These are phyloP conservation scores for Exutisphaerella laricina DNA, from an alignment of 2,329 filamentous ascomycete species.

Conservation along the genomic window DNA sequence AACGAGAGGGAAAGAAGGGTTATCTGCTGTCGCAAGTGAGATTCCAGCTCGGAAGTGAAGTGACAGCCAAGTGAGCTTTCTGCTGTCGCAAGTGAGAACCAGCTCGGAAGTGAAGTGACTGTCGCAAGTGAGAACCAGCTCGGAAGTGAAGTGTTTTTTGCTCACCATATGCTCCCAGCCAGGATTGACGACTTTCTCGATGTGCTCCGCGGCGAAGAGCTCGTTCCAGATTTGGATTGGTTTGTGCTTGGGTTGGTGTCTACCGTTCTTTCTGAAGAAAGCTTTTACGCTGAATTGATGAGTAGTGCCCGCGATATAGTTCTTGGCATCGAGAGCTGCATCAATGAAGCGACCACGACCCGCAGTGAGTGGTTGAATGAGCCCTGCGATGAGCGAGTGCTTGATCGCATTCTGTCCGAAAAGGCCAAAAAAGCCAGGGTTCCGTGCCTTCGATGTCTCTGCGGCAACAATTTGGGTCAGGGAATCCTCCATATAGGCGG, in stretches of 20 bases:
- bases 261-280: conserved; percentile 21
- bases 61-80: too few relatives aligned
- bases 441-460: too few relatives aligned
- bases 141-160: too few relatives aligned
- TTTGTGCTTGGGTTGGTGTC: conserved; percentile 8
- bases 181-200: background rate
- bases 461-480: background rate
- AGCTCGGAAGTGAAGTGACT: too few relatives aligned
- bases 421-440: background rate
- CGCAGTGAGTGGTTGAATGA: conserved; percentile 9
- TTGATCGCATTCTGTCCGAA: background rate
- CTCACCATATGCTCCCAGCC: background rate
- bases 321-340: conserved; percentile 2
- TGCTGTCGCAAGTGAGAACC: too few relatives aligned
- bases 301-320: conserved; percentile 6
- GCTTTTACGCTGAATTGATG: conserved; percentile 15
- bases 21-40: too few relatives aligned
- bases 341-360: conserved; percentile 1
- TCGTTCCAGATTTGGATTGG: conserved; percentile 22
- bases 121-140: too few relatives aligned
- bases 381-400: background rate
- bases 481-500: conserved; percentile 3
- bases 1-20: too few relatives aligned
- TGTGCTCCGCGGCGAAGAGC: conserved; percentile 13
- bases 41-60: too few relatives aligned